A percentile compares a stretch with the other conserved stretches of the same genome.
phyloP scores from a whole-genome alignment of 805 yeast species.

The Zygoascus bituminiphila region DNA sequence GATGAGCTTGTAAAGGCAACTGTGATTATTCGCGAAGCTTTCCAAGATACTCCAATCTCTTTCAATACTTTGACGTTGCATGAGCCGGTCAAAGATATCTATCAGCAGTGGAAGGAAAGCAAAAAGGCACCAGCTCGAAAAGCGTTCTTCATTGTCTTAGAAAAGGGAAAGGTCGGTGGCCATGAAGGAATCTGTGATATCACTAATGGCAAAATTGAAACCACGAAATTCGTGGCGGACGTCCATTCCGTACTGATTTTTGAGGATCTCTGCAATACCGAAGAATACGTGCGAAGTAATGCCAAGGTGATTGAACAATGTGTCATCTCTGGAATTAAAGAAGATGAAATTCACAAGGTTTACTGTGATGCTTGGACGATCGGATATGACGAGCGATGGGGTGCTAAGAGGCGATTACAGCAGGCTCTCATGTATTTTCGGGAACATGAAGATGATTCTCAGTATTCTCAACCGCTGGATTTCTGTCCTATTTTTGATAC shows the following conservation, averaged over 20 bases:
- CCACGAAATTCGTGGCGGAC: constrained; percentile 44
- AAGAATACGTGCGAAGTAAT: constrained; percentile 58
- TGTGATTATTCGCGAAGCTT: constrained; percentile 41
- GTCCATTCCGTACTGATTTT: constrained; percentile 71
- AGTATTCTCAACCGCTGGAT: constrained; percentile 61
- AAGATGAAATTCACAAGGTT: constrained; percentile 48
- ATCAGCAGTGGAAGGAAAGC: constrained; percentile 37
- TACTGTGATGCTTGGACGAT: constrained; percentile 68
- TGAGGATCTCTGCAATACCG: constrained; percentile 55
- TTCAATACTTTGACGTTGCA: constrained; percentile 65
- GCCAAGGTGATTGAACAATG: constrained; percentile 68
- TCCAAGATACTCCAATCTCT: constrained; percentile 36
- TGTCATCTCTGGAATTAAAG: constrained; percentile 59
- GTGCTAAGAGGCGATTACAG: constrained; percentile 63
- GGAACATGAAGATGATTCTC: constrained; percentile 64
- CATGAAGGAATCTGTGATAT: constrained; percentile 66
- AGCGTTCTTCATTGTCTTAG: constrained; percentile 57
- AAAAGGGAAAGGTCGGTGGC: constrained; percentile 50
- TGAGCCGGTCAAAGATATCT: constrained; percentile 63
- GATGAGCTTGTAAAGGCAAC: constrained; percentile 55
- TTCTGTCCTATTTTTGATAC: constrained; percentile 78
- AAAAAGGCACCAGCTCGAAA: constrained; percentile 51
- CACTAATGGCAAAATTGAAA: constrained; percentile 38
- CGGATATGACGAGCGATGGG: constrained; percentile 73
- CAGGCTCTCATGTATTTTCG: constrained; percentile 77